A percentile compares a stretch with the other conserved stretches of the same genome.
Conservation (phyloP, 495 filamentous ascomycete species). For the Tricharina praecox region DNA sequence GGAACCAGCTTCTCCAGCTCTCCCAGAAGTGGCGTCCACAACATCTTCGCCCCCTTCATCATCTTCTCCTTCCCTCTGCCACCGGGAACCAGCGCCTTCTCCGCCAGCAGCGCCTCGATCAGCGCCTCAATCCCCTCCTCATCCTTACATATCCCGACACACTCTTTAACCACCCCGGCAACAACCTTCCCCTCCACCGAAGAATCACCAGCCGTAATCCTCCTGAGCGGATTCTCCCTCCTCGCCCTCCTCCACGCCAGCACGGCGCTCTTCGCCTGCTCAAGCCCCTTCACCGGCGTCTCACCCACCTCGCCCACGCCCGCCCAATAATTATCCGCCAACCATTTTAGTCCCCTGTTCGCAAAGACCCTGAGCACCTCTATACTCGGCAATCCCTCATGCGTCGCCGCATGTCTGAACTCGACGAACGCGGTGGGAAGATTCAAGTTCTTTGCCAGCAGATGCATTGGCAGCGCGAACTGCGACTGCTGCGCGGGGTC, state of each 20-base stretch:
- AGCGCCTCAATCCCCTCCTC: constrained; percentile 15
- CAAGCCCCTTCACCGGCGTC: constrained; percentile 9
- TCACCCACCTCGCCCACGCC: constrained; percentile 26
- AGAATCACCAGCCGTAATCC: constrained; percentile 11
- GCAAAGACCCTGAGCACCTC: constrained; percentile 48
- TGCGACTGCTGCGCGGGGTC: constrained; percentile 54
- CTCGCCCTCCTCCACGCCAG: constrained; percentile 6
- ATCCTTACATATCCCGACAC: constrained; percentile 13
- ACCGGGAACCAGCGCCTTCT: constrained; percentile 23
- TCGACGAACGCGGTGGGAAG: constrained; percentile 77
- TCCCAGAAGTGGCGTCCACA: constrained; percentile 21
- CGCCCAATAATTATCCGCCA: constrained; percentile 77
- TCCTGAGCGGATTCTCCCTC: constrained; percentile 9
- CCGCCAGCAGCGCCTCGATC: constrained; percentile 21
- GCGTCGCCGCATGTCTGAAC: constrained; percentile 74
- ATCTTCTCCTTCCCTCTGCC: constrained; percentile 19
- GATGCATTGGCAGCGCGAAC: constrained; percentile 66
- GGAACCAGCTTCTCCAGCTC: constrained; percentile 12
- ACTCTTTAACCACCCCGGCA: constrained; percentile 20
- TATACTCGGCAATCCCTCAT: constrained; percentile 66
- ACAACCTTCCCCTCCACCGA: constrained; percentile 12
- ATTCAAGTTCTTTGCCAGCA: constrained; percentile 54
- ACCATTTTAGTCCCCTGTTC: constrained; percentile 56
- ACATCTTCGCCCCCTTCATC: constrained; percentile 21
- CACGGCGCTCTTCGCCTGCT: neutral